phyloP scores from a whole-genome alignment of 1,284 basidiomycete species.

The Cryptococcus jaspeensis region DNA sequence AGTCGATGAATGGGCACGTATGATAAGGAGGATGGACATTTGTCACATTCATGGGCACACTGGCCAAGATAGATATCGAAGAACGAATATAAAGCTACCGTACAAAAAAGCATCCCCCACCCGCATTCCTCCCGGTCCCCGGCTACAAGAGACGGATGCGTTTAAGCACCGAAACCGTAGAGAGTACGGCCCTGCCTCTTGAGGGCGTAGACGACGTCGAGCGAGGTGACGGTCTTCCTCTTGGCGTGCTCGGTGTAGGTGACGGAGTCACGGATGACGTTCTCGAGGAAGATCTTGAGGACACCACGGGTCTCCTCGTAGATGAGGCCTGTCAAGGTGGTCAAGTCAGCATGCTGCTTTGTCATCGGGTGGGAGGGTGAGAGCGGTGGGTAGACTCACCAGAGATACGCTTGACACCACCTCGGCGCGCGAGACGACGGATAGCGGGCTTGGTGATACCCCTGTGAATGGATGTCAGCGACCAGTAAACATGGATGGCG shows the following conservation, averaged over 20 bases:
- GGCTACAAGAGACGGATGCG: not conserved
- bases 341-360: not conserved
- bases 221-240: slow-evolving; percentile 84
- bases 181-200: slow-evolving; percentile 87
- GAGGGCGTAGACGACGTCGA: slow-evolving; percentile 78
- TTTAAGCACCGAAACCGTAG: slow-evolving; percentile 74
- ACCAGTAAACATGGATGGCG: slow-evolving; percentile 22
- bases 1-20: too few species aligned
- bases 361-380: not conserved
- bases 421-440: slow-evolving; percentile 89
- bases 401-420: slow-evolving; percentile 93
- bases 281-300: slow-evolving; percentile 64
- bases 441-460: slow-evolving; percentile 87
- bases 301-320: slow-evolving; percentile 91
- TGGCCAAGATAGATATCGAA: too few species aligned
- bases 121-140: not conserved
- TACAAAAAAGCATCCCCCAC: not conserved
- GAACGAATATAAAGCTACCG: not conserved
- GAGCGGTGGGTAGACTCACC: slow-evolving; percentile 48
- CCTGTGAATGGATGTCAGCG: slow-evolving; percentile 19
- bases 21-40: too few species aligned
- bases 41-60: too few species aligned
- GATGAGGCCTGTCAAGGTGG: slow-evolving; percentile 57
- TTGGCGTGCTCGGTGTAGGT: slow-evolving; percentile 93
- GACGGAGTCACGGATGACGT: slow-evolving; percentile 82